phyloP scores from a whole-genome alignment of 371 early-diverging fungal species.

The Mortierella sp. region DNA sequence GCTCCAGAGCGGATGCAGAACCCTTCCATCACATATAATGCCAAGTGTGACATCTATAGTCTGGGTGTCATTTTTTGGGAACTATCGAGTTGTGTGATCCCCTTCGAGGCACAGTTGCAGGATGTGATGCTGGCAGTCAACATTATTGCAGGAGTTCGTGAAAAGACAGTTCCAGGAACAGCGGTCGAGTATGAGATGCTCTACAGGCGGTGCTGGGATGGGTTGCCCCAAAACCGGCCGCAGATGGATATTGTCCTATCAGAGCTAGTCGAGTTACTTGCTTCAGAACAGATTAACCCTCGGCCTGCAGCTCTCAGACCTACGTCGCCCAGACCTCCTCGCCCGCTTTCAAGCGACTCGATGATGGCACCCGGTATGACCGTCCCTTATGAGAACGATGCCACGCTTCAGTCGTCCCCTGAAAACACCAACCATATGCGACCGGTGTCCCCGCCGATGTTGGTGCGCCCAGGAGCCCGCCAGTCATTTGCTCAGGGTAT shows the following conservation, averaged over 20 bases:
- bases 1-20: conserved; percentile 64
- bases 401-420: conserved; percentile 19
- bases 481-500: conserved; percentile 47
- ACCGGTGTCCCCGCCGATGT: conserved; percentile 20
- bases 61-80: conserved; percentile 67
- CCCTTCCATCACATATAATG: conserved; percentile 58
- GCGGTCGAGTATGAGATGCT: conserved; percentile 56
- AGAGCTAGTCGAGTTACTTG: conserved; percentile 44
- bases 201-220: conserved; percentile 56
- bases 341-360: conserved; percentile 51
- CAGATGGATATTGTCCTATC: conserved; percentile 53
- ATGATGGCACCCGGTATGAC: conserved; percentile 42
- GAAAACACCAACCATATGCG: conserved; percentile 32
- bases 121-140: conserved; percentile 56
- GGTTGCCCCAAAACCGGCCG: conserved; percentile 47
- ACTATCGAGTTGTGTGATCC: conserved; percentile 57
- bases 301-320: conserved; percentile 42
- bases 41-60: conserved; percentile 64
- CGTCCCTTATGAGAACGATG: conserved; percentile 41
- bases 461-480: conserved; percentile 24
- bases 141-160: conserved; percentile 53
- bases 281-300: conserved; percentile 46
- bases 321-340: conserved; percentile 28
- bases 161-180: conserved; percentile 51
- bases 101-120: conserved; percentile 50